Percentiles rank a stretch among this genome's conserved stretches.
Evolutionary conservation across 306 rosid species (phyloP).

Genomic region (Canavalia ensiformis): DNA sequence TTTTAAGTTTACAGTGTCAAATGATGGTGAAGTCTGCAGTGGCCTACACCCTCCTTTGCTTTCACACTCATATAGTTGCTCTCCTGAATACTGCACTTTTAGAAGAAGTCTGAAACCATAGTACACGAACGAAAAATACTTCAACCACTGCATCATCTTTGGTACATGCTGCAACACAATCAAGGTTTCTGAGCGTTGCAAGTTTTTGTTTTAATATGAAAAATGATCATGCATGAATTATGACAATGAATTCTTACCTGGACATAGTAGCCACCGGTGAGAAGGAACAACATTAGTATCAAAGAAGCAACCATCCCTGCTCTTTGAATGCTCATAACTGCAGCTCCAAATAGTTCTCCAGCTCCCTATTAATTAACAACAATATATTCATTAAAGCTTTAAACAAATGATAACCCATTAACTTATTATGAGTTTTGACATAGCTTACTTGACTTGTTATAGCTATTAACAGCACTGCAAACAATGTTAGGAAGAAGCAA

Average conservation of each 20-base stretch:
- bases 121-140: constrained; percentile 89
- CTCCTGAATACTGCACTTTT: constrained; percentile 92
- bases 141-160: constrained; percentile 84
- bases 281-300: constrained; percentile 92
- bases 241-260: constrained; percentile 59
- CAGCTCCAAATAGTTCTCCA: constrained; percentile 97
- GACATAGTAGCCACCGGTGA: constrained; percentile 95
- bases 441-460: constrained; percentile 89
- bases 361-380: constrained; percentile 71
- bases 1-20: constrained; percentile 77
- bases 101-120: constrained; percentile 88
- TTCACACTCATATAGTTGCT: constrained; percentile 75
- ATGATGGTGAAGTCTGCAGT: constrained; percentile 88
- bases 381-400: constrained; percentile 4
- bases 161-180: constrained; percentile 85
- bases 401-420: neutral
- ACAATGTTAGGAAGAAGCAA: constrained; percentile 81
- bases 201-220: neutral
- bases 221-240: neutral
- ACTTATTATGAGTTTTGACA: constrained; percentile 5
- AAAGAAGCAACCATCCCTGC: constrained; percentile 95
- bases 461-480: constrained; percentile 74
- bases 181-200: neutral
- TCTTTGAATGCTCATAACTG: constrained; percentile 86
- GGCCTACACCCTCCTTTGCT: constrained; percentile 74